Percentiles rank a stretch among this genome's conserved stretches.
phyloP scores from a whole-genome alignment of 768 basidiomycete species.

The Suillus lakei region DNA sequence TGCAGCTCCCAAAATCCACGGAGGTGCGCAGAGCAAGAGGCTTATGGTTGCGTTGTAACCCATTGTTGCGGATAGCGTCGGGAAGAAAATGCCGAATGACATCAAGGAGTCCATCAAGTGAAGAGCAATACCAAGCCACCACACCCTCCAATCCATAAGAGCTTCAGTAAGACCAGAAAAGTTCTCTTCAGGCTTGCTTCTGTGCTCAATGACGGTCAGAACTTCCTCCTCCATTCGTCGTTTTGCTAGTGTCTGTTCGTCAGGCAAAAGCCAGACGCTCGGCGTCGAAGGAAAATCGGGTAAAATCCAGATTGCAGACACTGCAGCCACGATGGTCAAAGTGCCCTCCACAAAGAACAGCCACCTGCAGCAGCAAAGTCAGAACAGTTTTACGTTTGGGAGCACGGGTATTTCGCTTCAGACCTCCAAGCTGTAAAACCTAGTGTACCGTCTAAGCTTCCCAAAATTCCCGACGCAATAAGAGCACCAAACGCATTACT shows the following conservation, averaged over 20 bases:
- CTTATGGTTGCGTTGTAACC: slow-evolving; percentile 65
- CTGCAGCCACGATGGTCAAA: slow-evolving; percentile 54
- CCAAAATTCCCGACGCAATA: slow-evolving; percentile 74
- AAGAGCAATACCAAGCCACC: slow-evolving; percentile 72
- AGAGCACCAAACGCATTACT: slow-evolving; percentile 82
- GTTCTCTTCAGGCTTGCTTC: slow-evolving; percentile 40
- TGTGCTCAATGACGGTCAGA: slow-evolving; percentile 52
- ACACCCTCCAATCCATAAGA: slow-evolving; percentile 76
- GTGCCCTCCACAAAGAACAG: slow-evolving; percentile 70
- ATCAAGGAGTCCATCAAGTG: slow-evolving; percentile 61
- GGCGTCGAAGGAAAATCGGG: slow-evolving; percentile 74
- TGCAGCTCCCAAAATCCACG: slow-evolving; percentile 65
- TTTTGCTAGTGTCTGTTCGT: slow-evolving; percentile 58
- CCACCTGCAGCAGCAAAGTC: slow-evolving; percentile 50
- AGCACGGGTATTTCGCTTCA: slow-evolving; percentile 17
- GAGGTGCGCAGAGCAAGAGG: slow-evolving; percentile 76
- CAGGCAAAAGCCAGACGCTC: slow-evolving; percentile 58
- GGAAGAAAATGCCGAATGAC: slow-evolving; percentile 81
- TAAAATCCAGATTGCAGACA: slow-evolving; percentile 61
- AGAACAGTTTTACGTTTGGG: background rate
- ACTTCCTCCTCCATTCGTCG: slow-evolving; percentile 65
- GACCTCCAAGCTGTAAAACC: slow-evolving; percentile 77
- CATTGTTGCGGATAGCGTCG: slow-evolving; percentile 73
- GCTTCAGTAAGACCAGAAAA: slow-evolving; percentile 57
- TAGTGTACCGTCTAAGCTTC: slow-evolving; percentile 64